Evolutionary conservation across 345 rosid species (phyloP), one percentile per base, ranked within the genome.

Genomic region (Cochlearia excelsa): DNA sequence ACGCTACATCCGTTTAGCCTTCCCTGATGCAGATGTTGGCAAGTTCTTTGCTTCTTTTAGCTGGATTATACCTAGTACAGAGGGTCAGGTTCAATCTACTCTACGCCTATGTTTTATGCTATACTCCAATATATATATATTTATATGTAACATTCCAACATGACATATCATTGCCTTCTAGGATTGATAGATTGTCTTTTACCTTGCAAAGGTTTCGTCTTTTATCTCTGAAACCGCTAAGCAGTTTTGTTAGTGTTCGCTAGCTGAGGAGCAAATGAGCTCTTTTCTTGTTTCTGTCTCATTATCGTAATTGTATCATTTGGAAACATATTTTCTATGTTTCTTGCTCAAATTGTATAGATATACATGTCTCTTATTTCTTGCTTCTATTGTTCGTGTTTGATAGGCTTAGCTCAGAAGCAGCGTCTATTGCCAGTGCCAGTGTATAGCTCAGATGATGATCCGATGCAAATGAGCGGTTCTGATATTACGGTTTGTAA

Each of bases 1-100:
- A 63, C 65, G 71, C 28, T 85, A 72, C 67, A 54, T 88, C 23
- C 66, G 46, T 50, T 1, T 46, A 5, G 39, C n/a, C 34, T 83
- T 80, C 73, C 96, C 93, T 31, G n/a, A 61, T 26, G 79, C 74
- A n/a, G 85, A 88, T 38, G 46, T 85, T 38, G 5, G 48, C 29
- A 77, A 77, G 38, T 88, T 88, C 73, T 84, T 85, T 41, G 73
- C 80, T 57, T 88, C 90, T 7, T 88, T 88, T 70, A 75, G 71
- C 73, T 88, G 96, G 96, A 75, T 26, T 54, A 67, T 88, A 38
- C 96, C 90, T 30, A 78, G 56, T 51, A 44, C 33, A 68, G 66
- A 26, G 63, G 91, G 90, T 84, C 55, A 74, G 86, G 38, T 52
- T 57, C 77, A 28, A 43, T 46, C 33, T 53, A 49, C 60, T 43